Conservation (phyloP, 2,329 filamentous ascomycete genomes). For the Nemania bipapillata region DNA sequence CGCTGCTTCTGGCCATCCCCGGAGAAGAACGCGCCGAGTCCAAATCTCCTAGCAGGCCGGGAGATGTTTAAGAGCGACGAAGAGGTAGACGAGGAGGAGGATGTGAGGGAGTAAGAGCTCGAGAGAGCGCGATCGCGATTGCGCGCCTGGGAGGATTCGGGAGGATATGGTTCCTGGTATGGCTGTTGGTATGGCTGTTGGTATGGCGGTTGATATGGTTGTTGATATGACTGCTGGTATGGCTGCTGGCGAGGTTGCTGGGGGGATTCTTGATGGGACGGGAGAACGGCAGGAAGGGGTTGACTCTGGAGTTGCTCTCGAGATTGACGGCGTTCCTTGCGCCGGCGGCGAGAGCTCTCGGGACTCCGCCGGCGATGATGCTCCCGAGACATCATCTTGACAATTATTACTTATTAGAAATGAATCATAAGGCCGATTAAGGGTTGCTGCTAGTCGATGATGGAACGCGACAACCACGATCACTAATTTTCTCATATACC, state of each 20-base stretch:
- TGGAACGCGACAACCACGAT: constrained; percentile 32
- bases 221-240: constrained; percentile 29
- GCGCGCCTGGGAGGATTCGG: constrained; percentile 39
- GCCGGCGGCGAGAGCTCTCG: constrained; percentile 65
- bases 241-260: constrained; percentile 22
- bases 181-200: constrained; percentile 29
- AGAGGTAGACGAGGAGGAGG: constrained; percentile 63
- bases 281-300: constrained; percentile 38
- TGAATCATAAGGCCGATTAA: constrained; percentile 43
- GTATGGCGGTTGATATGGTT: constrained; percentile 23
- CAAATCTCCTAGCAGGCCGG: constrained; percentile 61
- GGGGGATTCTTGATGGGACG: constrained; percentile 38
- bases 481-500: constrained; percentile 11
- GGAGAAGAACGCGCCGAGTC: constrained; percentile 72
- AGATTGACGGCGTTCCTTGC: constrained; percentile 57
- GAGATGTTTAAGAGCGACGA: constrained; percentile 75
- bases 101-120: constrained; percentile 40
- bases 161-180: constrained; percentile 45
- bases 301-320: constrained; percentile 53
- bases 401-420: constrained; percentile 39
- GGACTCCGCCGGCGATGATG: constrained; percentile 66
- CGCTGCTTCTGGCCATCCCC: constrained; percentile 64
- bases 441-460: constrained; percentile 32
- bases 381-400: constrained; percentile 63
- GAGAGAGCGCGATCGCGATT: constrained; percentile 48